Evolutionary conservation across 176 grass and related monocot genomes (phyloP).

Genomic region (Phyllostachys edulis): DNA sequence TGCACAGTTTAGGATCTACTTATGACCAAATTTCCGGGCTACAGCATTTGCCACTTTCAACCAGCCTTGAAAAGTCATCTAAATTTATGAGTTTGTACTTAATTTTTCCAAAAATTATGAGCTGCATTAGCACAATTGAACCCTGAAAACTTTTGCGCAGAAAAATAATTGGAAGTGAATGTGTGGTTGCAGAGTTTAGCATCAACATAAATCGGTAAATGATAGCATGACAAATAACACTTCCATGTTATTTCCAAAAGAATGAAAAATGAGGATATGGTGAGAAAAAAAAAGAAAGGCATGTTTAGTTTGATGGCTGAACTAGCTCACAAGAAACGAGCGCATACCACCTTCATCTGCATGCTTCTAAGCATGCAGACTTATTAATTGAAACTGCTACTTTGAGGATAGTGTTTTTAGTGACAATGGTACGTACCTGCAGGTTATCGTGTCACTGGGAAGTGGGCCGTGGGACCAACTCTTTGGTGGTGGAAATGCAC

Average conservation of each 20-base stretch:
- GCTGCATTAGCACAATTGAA: background rate
- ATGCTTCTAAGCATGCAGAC: background rate
- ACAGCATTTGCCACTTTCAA: background rate
- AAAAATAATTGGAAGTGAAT: background rate
- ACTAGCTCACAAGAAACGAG: background rate
- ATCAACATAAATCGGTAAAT: background rate
- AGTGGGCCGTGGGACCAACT: slow-evolving; percentile 81
- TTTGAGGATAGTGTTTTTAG: background rate
- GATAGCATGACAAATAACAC: background rate
- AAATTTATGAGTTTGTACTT: background rate
- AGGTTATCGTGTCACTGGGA: slow-evolving; percentile 78
- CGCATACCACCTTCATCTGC: background rate
- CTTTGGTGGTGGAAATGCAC: slow-evolving; percentile 80
- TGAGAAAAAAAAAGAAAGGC: background rate
- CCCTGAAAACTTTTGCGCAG: background rate
- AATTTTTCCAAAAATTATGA: background rate
- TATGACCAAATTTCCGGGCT: background rate
- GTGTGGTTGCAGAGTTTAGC: background rate
- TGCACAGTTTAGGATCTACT: background rate
- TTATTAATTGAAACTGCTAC: background rate
- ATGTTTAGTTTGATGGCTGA: background rate
- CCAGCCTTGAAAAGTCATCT: background rate
- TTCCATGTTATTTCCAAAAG: background rate
- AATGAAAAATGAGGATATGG: background rate
- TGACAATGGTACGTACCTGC: slow-evolving; percentile 18